Evolutionary conservation across 129 eudicot genomes (phyloP).

Genomic region (Centella asiatica): DNA sequence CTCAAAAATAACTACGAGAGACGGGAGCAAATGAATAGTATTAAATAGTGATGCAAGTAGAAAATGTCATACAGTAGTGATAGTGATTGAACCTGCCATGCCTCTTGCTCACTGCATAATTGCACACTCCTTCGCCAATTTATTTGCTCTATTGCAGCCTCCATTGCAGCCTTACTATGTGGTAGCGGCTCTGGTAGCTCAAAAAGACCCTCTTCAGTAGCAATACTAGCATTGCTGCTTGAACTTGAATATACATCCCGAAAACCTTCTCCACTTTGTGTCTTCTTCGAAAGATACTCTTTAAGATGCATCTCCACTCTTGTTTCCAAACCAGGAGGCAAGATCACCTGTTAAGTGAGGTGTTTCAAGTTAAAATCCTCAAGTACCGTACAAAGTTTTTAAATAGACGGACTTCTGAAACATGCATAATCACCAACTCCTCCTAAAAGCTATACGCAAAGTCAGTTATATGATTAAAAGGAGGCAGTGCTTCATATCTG

Average conservation of each 20-base stretch:
- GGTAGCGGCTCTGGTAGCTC: constrained; percentile 61
- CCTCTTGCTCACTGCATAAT: constrained; percentile 49
- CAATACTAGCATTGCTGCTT: constrained; percentile 48
- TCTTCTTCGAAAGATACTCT: constrained; percentile 52
- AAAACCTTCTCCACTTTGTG: constrained; percentile 33
- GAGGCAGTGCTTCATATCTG: not conserved
- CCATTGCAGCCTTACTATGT: constrained; percentile 49
- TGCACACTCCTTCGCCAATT: constrained; percentile 47
- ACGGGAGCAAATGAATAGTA: not conserved
- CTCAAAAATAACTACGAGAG: too few relatives aligned
- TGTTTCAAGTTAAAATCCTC: constrained; percentile 13
- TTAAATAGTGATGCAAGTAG: not conserved
- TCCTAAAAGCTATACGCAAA: not conserved
- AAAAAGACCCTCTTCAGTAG: constrained; percentile 71
- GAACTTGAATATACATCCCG: constrained; percentile 41
- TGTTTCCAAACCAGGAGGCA: constrained; percentile 58
- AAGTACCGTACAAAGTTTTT: not conserved
- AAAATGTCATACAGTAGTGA: not conserved
- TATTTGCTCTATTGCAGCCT: constrained; percentile 57
- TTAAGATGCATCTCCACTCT: constrained; percentile 54
- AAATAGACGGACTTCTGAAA: not conserved
- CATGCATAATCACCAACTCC: not conserved
- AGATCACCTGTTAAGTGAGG: constrained; percentile 42
- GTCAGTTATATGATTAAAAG: too few relatives aligned
- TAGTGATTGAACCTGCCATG: constrained; percentile 74